Evolutionary conservation across 768 basidiomycete species (phyloP), one percentile per base, ranked within the genome.

Genomic region (Multifurca ochricompacta): DNA sequence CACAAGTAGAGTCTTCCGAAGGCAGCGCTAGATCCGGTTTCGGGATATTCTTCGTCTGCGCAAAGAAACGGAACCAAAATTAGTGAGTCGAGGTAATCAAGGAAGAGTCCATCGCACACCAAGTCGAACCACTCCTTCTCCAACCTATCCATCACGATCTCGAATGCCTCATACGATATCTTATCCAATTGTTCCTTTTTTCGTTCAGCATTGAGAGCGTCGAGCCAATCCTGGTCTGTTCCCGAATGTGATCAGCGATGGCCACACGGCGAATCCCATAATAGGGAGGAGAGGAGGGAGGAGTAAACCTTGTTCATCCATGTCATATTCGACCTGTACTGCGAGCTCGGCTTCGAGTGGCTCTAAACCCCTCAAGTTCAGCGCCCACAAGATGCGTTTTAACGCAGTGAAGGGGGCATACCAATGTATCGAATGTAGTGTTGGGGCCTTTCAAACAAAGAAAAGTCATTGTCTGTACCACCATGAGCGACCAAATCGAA

Each of bases 291-390:
- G n/a, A n/a, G n/a, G n/a, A n/a, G n/a, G n/a, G n/a, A n/a, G n/a
- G n/a, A n/a, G n/a, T n/a, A n/a, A 90, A 87, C 92, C 94, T 81
- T 97, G 94, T 66, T 97, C 96, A 65, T 98, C 96, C 93, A 99
- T 98, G 66, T 98, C 96, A 74, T 99, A 99, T 68, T 98, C 96
- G 21, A 99, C 95, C 62, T 95, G 92, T 34, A 81, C 80, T 6
- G 87, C 86, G 16, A 98, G 79, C 60, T 99, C 96, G 43, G 81
- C 82, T 66, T 99, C 95, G 60, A 96, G 73, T 0, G 95, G 95
- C 64, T 96, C 93, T 91, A 64, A 21, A 25, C 43, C 43, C 31
- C 49, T 25, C 55, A 48, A 51, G 11, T n/a, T 58, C 40, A 51
- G 40, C 8, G 18, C 18, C 89, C 89, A 70, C 19, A n/a, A 14